Evolutionary conservation across 1,284 basidiomycete species (phyloP), one percentile per base, ranked within the genome.

Genomic region (Naganishia liquefaciens): DNA sequence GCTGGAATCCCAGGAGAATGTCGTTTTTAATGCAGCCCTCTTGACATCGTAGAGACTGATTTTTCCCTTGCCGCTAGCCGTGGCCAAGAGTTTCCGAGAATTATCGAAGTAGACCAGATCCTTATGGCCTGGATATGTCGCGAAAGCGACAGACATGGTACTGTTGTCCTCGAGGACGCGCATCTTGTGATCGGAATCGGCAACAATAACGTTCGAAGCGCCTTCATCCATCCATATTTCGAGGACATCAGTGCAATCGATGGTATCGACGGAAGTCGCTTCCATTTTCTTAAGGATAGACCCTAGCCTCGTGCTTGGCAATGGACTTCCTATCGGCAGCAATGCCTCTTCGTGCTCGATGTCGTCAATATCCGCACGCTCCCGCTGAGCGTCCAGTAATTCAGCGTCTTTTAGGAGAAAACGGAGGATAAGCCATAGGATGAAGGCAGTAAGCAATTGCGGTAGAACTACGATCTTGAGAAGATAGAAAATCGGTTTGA

Each of bases 321-420:
- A 17, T 1, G 28, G 57, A 11, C 46, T 37, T 27, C 10, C 25
- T 23, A 40, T 46, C 11, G 30, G 30, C 5, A 25, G 27, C 21
- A 37, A 25, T 10, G 33, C 27, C 25, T 50, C 33, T 27, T 60
- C 57, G 28, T 50, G 46, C 23, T 60, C 57, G 23, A 49, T 40
- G 39, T 60, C 57, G 27, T 60, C 46, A 9, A 60, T 46, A 10
- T 60, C 47, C 11, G 57, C 57, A 17, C 57, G 57, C 17, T 88
- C 84, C 49, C 87, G 83, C 72, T 93, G 92, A 5, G 89, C 88
- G 72, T 94, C 93, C 17, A 97, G 84, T 1, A 93, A 83, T 67
- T 98, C 93, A 0, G 92, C 86, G 70, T 96, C 89, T 79, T 95
- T 95, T 65, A 97, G 81, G 1, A 99, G 83, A 74, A 94, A 94